Percentiles rank a stretch among this genome's conserved stretches.
phyloP scores from a whole-genome alignment of 1,139 yeast genomes.

The Arxiozyma heterogenica region DNA sequence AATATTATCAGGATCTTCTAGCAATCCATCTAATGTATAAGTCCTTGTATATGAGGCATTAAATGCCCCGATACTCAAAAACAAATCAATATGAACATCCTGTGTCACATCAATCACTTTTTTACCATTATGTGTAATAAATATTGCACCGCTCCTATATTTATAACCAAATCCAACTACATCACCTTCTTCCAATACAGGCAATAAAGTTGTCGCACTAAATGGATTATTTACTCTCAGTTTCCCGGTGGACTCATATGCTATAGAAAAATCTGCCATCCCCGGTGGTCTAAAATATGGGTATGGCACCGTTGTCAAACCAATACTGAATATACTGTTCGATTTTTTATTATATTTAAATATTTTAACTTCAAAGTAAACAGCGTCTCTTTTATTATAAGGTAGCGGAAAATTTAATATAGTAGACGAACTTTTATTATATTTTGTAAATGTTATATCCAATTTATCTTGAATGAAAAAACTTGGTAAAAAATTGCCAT shows the following conservation, averaged over 20 bases:
- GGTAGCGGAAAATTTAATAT: slow-evolving; percentile 60
- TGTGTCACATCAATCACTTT: slow-evolving; percentile 75
- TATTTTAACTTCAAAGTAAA: slow-evolving; percentile 64
- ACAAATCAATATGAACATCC: slow-evolving; percentile 69
- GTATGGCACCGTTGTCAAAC: slow-evolving; percentile 80
- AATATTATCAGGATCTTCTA: slow-evolving; percentile 30
- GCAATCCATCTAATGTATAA: slow-evolving; percentile 28
- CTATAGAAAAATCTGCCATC: slow-evolving; percentile 65
- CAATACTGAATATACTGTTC: slow-evolving; percentile 52
- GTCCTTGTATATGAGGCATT: slow-evolving; percentile 31
- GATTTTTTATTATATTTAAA: slow-evolving; percentile 37
- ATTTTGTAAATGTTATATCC: slow-evolving; percentile 44
- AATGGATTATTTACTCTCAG: slow-evolving; percentile 78
- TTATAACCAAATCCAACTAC: slow-evolving; percentile 88
- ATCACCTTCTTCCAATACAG: slow-evolving; percentile 73
- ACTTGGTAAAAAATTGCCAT: slow-evolving; percentile 33
- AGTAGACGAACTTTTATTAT: slow-evolving; percentile 36
- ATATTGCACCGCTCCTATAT: slow-evolving; percentile 69
- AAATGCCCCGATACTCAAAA: slow-evolving; percentile 31
- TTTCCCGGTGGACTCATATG: slow-evolving; percentile 80
- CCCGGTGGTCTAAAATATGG: slow-evolving; percentile 90
- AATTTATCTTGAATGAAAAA: slow-evolving; percentile 52
- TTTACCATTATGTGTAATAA: slow-evolving; percentile 86
- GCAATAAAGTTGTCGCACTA: slow-evolving; percentile 60
- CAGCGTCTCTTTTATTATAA: slow-evolving; percentile 49